These are phyloP conservation scores for Colletotrichum tropicale DNA, from an alignment of 2,329 filamentous ascomycete genomes.

Conservation along the genomic window DNA sequence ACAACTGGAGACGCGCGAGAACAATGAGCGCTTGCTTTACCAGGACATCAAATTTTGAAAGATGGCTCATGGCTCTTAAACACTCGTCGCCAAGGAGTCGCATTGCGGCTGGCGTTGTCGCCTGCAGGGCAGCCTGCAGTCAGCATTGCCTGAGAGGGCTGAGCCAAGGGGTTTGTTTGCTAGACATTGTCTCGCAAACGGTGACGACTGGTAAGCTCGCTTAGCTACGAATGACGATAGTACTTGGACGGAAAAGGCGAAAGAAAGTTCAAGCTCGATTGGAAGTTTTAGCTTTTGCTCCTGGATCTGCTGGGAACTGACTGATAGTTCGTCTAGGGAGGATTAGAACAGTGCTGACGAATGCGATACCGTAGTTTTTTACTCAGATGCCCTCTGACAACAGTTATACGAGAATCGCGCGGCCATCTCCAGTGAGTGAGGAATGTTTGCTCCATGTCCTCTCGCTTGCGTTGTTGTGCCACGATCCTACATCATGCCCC, in stretches of 20 bases:
- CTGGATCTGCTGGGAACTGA: not conserved
- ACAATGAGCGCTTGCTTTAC: not conserved
- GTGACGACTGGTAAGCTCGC: not conserved
- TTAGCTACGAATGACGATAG: not conserved
- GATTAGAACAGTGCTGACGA: too few relatives aligned
- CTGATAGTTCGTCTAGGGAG: not conserved
- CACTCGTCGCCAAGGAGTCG: not conserved
- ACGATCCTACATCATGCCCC: not conserved
- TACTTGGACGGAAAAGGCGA: not conserved
- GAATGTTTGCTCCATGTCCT: not conserved
- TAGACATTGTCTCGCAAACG: not conserved
- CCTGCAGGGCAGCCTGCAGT: not conserved
- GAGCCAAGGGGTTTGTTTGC: not conserved
- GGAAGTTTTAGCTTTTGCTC: not conserved
- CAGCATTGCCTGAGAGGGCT: not conserved
- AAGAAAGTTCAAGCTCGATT: not conserved
- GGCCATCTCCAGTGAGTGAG: not conserved
- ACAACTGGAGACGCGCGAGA: not conserved
- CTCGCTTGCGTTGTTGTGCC: not conserved
- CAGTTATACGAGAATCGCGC: not conserved
- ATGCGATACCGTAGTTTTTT: not conserved
- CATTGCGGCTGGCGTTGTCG: not conserved
- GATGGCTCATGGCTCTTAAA: not conserved
- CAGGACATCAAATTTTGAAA: fast-evolving
- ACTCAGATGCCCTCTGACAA: not conserved